Evolutionary conservation across 192 early-diverging fungal species (phyloP), one percentile per base, ranked within the genome.

Genomic region (Diversispora epigaea): DNA sequence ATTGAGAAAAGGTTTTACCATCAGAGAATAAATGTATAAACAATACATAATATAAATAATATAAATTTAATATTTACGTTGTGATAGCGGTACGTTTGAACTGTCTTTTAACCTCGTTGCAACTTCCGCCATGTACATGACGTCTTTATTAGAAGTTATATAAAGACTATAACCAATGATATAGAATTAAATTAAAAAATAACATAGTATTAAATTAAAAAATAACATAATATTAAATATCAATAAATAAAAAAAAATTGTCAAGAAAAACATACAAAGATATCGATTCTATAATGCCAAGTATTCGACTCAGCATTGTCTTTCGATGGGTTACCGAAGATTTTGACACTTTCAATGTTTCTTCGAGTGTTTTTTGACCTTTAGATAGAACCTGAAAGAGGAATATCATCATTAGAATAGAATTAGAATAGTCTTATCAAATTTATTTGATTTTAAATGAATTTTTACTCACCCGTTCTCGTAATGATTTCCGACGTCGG

Each of bases 341-440:
- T 54, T 39, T 32, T 12, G 10, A n/a, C n/a, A n/a, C 60, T 40
- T 62, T 21, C 11, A 62, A 64, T 44, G 41, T 40, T 41, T 64
- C 62, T 64, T 64, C 62, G 3, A 64, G 6, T 7, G 62, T 64
- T 17, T 64, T 64, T 5, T 64, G 62, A n/a, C 62, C 40, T 64
- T 64, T 64, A 15, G 62, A 25, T 8, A 25, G 62, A 64, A 64
- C 62, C 62, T 64, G 9, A 4, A 8, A 64, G 41, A 40, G 9
- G 17, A 64, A 8, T 10, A 58, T 22, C 21, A 22, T 22, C 10
- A 58, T 58, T 11, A 5, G n/a, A 22, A 22, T 58, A 25, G 4
- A 58, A 22, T 6, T 56, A 15, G 21, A n/a, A 19, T 19, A 15
- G 15, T 56, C 54, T 56, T 56, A 56, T 56, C 15, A 32, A 19